phyloP scores from a whole-genome alignment of 2,329 filamentous ascomycete species.

The Nemania bipapillata region DNA sequence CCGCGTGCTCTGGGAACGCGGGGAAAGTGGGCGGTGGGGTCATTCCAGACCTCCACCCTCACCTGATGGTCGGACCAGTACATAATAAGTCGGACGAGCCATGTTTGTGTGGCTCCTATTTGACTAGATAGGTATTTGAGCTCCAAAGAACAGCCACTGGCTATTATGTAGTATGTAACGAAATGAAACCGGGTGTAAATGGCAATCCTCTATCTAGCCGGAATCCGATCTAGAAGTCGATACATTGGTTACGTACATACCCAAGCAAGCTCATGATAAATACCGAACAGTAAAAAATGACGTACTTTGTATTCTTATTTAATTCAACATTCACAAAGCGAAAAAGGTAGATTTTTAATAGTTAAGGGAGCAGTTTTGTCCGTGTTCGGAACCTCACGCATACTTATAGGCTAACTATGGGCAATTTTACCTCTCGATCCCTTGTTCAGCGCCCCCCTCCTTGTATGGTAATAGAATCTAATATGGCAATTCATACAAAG shows the following conservation, averaged over 20 bases:
- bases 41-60: conserved; percentile 6
- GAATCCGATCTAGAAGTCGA: too few relatives aligned
- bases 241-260: too few relatives aligned
- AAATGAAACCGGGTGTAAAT: background rate
- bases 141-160: background rate
- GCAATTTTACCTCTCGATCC: too few relatives aligned
- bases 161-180: background rate
- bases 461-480: too few relatives aligned
- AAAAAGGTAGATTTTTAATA: too few relatives aligned
- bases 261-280: background rate
- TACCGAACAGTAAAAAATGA: background rate
- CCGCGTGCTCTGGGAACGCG: conserved; percentile 11
- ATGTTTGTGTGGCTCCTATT: background rate
- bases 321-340: too few relatives aligned
- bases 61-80: conserved; percentile 25
- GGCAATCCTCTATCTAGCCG: background rate
- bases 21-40: conserved; percentile 22
- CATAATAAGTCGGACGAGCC: background rate
- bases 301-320: too few relatives aligned
- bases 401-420: too few relatives aligned
- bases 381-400: too few relatives aligned
- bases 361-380: too few relatives aligned
- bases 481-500: too few relatives aligned
- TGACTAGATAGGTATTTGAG: background rate
- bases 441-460: too few relatives aligned